Evolutionary conservation across 805 yeast species (phyloP).

Genomic region (Starmera quercuum): DNA sequence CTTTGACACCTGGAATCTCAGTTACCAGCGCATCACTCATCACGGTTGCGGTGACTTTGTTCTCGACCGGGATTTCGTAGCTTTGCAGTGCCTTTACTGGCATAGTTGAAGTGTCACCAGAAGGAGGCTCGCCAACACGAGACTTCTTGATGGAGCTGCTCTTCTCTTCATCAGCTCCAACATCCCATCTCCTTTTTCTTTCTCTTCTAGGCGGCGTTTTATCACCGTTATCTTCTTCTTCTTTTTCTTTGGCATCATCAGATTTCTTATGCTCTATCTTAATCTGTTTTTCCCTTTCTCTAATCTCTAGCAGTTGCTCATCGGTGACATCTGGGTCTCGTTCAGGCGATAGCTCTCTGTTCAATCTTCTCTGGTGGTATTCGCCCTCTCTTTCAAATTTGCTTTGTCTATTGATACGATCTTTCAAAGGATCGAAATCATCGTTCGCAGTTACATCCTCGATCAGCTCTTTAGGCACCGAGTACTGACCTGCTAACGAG

Average conservation of each 20-base stretch:
- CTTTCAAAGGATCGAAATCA: slow-evolving; percentile 22
- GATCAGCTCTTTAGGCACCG: slow-evolving; percentile 25
- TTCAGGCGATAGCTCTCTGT: slow-evolving; percentile 21
- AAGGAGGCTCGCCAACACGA: slow-evolving; percentile 22
- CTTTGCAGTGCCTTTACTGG: too few relatives aligned
- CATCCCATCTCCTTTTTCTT: slow-evolving; percentile 18
- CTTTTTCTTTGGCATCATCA: background rate
- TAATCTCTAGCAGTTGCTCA: slow-evolving; percentile 32
- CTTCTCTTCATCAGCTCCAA: slow-evolving; percentile 17
- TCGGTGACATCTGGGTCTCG: slow-evolving; percentile 28
- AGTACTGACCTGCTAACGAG: slow-evolving; percentile 30
- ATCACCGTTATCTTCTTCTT: slow-evolving; percentile 10
- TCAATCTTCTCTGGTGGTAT: slow-evolving; percentile 37
- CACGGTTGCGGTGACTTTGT: slow-evolving; percentile 19
- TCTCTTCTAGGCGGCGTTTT: slow-evolving; percentile 21
- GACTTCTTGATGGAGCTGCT: slow-evolving; percentile 16
- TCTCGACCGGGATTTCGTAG: slow-evolving; percentile 53
- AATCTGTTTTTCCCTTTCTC: slow-evolving; percentile 34
- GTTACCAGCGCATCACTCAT: slow-evolving; percentile 34
- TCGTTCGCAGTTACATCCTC: slow-evolving; percentile 20
- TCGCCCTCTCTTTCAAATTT: slow-evolving; percentile 33
- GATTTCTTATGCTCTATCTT: slow-evolving; percentile 15
- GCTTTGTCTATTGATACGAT: slow-evolving; percentile 19
- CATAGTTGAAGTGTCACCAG: slow-evolving; percentile 34
- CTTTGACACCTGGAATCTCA: slow-evolving; percentile 58